phyloP scores from a whole-genome alignment of 805 yeast genomes.

The Suhomyces tanzawaensis region DNA sequence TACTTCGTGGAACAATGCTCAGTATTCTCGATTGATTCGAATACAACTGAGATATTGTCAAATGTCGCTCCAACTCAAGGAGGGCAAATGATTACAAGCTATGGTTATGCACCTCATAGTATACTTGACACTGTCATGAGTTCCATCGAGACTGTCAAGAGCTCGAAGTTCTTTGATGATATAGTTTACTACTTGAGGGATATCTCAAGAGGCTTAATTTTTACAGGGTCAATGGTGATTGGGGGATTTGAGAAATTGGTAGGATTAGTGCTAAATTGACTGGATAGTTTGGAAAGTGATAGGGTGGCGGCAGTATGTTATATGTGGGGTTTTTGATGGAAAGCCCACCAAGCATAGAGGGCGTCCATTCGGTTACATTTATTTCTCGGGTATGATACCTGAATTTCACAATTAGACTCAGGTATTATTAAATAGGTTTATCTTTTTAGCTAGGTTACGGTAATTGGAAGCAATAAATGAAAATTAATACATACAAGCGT shows the following conservation, averaged over 20 bases:
- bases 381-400: too few species aligned
- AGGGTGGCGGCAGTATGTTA: not conserved
- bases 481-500: too few species aligned
- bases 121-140: not conserved
- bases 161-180: not conserved
- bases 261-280: too few species aligned
- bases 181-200: conserved; percentile 1
- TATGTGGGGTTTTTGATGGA: too few species aligned
- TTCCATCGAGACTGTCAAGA: not conserved
- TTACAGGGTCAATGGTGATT: conserved; percentile 10
- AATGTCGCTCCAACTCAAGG: not conserved
- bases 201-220: conserved; percentile 6
- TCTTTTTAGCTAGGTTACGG: too few species aligned
- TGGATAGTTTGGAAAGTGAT: not conserved
- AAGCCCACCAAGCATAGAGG: too few species aligned
- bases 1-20: not conserved
- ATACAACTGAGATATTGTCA: not conserved
- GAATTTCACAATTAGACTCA: too few species aligned
- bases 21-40: not conserved
- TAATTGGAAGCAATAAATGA: too few species aligned
- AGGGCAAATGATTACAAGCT: not conserved
- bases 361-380: too few species aligned
- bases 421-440: too few species aligned
- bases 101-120: not conserved
- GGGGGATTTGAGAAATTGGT: conserved; percentile 27